Conservation (phyloP, 2,329 filamentous ascomycete species). For the Phyllosticta citrichinensis region DNA sequence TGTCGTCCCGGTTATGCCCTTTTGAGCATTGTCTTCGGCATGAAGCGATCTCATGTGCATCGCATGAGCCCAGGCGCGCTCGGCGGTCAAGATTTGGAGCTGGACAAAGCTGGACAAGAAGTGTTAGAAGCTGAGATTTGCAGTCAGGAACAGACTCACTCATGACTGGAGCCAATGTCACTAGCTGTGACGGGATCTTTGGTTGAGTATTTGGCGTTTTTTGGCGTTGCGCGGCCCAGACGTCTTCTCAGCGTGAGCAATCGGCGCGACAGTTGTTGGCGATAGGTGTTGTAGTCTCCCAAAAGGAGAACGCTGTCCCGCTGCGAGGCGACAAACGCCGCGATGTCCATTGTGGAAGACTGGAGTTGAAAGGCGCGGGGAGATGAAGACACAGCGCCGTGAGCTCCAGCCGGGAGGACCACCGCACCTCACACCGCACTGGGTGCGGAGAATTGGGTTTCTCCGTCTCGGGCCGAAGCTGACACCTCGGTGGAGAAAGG, state of each 20-base stretch:
- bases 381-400: not conserved
- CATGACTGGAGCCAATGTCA: slow-evolving; percentile 63
- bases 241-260: slow-evolving; percentile 77
- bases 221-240: slow-evolving; percentile 72
- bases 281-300: slow-evolving; percentile 82
- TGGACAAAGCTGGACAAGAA: slow-evolving; percentile 52
- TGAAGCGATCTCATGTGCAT: slow-evolving; percentile 88
- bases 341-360: slow-evolving; percentile 68
- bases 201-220: slow-evolving; percentile 73
- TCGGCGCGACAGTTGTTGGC: slow-evolving; percentile 66
- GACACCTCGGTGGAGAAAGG: too few relatives aligned
- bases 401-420: not conserved
- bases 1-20: slow-evolving; percentile 67
- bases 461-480: not conserved
- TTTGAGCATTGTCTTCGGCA: slow-evolving; percentile 59
- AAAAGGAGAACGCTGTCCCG: slow-evolving; percentile 77
- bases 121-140: not conserved
- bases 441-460: not conserved
- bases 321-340: slow-evolving; percentile 66
- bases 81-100: slow-evolving; percentile 74
- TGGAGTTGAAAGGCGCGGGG: not conserved
- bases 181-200: slow-evolving; percentile 62
- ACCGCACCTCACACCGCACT: not conserved
- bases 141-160: slow-evolving; percentile 44
- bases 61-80: slow-evolving; percentile 89